These are phyloP conservation scores for Apiospora pterosperma DNA, from an alignment of 2,329 filamentous ascomycete genomes.

Conservation along the genomic window DNA sequence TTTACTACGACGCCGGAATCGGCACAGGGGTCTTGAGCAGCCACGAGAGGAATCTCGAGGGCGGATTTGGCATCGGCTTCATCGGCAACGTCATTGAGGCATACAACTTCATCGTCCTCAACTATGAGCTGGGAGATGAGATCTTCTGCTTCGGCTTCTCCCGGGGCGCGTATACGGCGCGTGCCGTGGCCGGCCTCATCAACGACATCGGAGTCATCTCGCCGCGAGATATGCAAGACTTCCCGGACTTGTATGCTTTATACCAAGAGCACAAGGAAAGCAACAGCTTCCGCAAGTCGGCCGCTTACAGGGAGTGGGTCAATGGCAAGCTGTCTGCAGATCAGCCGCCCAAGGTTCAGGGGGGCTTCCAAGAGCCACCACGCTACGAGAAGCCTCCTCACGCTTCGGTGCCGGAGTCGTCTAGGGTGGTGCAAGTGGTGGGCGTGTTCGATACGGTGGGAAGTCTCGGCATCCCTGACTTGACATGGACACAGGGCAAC, in stretches of 20 bases:
- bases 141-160: conserved; percentile 37
- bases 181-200: conserved; percentile 35
- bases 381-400: conserved; percentile 7
- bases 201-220: conserved; percentile 18
- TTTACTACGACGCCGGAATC: conserved; percentile 22
- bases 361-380: neutral
- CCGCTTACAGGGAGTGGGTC: conserved; percentile 9
- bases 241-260: conserved; percentile 9
- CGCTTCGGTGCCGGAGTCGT: conserved; percentile 3
- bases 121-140: conserved; percentile 32
- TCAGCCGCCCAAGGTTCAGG: neutral
- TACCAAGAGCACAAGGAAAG: conserved; percentile 11
- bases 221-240: conserved; percentile 13
- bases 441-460: conserved; percentile 31
- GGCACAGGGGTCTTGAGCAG: conserved; percentile 38
- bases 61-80: conserved; percentile 10
- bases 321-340: conserved; percentile 5
- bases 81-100: conserved; percentile 22
- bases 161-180: conserved; percentile 36
- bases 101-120: conserved; percentile 35
- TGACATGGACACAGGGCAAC: conserved; percentile 8
- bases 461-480: conserved; percentile 26
- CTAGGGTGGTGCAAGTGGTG: conserved; percentile 21
- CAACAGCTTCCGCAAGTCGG: conserved; percentile 8
- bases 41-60: conserved; percentile 15